Evolutionary conservation across 208 protist genomes (phyloP), one percentile per base, ranked within the genome.

Genomic region (Acanthamoeba lenticulata): DNA sequence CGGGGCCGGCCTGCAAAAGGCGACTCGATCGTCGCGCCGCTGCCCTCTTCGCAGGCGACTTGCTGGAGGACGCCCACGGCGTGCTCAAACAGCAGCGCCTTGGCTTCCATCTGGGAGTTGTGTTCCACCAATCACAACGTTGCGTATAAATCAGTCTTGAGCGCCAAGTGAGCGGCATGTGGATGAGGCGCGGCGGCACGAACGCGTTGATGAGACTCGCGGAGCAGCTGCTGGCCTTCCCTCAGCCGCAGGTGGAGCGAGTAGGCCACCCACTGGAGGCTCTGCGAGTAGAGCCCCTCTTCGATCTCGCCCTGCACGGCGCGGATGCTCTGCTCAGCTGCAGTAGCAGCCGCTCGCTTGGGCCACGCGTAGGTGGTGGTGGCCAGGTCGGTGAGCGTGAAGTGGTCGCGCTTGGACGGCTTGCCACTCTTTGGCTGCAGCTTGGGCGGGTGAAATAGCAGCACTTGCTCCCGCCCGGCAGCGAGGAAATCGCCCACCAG

Each of bases 331-430:
- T 60, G 52, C 11, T 27, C 21, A 21, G 21, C 11, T 60, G 52
- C 11, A 60, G 21, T 60, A 21, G 52, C 52, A 60, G 52, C 52
- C 21, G 11, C 11, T 11, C 52, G 52, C 60, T 38, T 86, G 40
- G 77, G 77, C 11, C 49, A 86, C n/a, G 77, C 27, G n/a, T 60
- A 86, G 42, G 45, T 57, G 11, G n/a, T n/a, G n/a, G 44, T 47
- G 40, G 4, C 27, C 44, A 86, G 45, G n/a, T 86, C 77, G 0
- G 77, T 86, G 45, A 86, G 77, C 9, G 77, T 86, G 19, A 86
- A 86, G 77, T 57, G 77, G 44, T 86, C 77, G 42, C 57, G 49
- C 77, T 86, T 86, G 24, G 77, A 57, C 29, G 77, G 44, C 45
- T 86, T 86, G 45, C 77, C 77, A 44, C 2, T 57, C 27, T 47